These are phyloP conservation scores for Neofusicoccum cordaticola DNA, from an alignment of 2,329 filamentous ascomycete species.

Conservation along the genomic window DNA sequence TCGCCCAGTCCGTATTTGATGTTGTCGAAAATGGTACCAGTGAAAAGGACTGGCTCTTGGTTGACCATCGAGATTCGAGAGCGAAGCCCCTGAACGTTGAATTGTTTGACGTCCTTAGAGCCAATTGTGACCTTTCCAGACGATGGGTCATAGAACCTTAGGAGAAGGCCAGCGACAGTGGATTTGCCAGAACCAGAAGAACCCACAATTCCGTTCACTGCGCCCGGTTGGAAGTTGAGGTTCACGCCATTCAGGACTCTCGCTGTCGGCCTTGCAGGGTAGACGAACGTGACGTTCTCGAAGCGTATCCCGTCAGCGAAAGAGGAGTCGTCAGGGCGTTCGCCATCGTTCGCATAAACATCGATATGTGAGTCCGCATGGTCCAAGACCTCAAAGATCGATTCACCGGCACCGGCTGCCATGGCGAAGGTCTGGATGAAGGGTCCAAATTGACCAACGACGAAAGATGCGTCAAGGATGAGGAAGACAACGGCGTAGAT, in stretches of 20 bases:
- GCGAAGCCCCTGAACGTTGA: constrained; percentile 33
- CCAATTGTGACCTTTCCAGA: constrained; percentile 35
- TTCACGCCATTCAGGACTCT: constrained; percentile 39
- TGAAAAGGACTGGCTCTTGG: constrained; percentile 34
- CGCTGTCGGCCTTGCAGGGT: constrained; percentile 43
- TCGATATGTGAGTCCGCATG: constrained; percentile 38
- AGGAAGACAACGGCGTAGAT: constrained; percentile 65
- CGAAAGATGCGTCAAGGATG: constrained; percentile 62
- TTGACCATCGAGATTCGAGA: constrained; percentile 33
- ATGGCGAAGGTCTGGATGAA: constrained; percentile 56
- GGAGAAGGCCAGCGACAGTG: constrained; percentile 43
- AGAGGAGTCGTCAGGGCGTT: constrained; percentile 20
- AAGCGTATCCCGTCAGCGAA: constrained; percentile 42
- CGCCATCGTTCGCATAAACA: constrained; percentile 33
- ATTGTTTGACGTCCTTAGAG: constrained; percentile 25
- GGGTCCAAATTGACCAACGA: constrained; percentile 62
- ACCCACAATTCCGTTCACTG: constrained; percentile 46
- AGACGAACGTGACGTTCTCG: constrained; percentile 41
- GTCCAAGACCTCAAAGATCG: constrained; percentile 46
- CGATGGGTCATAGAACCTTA: constrained; percentile 38
- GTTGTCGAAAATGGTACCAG: constrained; percentile 36
- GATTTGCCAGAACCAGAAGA: constrained; percentile 46
- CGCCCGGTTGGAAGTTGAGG: constrained; percentile 36
- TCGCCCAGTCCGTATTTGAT: constrained; percentile 36
- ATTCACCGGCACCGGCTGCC: constrained; percentile 52